Percentiles rank a stretch among this genome's conserved stretches.
These are phyloP conservation scores for Wickerhamiella hasegawae DNA, from an alignment of 805 yeast genomes.

Conservation along the genomic window DNA sequence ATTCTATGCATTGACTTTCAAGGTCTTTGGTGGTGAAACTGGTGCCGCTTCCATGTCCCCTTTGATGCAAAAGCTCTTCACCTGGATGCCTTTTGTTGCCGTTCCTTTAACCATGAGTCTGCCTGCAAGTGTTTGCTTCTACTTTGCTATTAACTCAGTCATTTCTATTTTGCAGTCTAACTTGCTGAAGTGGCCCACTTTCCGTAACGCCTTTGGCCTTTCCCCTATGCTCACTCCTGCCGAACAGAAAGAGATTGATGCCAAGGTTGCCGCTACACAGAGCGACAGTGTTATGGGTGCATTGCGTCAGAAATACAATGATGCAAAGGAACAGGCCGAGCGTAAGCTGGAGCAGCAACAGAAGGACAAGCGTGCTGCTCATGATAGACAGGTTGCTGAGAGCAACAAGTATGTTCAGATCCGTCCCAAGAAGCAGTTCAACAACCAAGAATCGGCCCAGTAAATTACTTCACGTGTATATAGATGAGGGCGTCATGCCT, in stretches of 20 bases:
- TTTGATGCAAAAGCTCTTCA: slow-evolving; percentile 50
- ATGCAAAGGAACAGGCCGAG: slow-evolving; percentile 23
- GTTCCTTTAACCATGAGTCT: slow-evolving; percentile 79
- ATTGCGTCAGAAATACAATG: slow-evolving; percentile 15
- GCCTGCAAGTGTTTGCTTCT: slow-evolving; percentile 71
- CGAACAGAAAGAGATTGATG: slow-evolving; percentile 21
- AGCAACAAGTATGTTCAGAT: slow-evolving; percentile 13
- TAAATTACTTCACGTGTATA: not conserved
- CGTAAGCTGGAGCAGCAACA: slow-evolving; percentile 18
- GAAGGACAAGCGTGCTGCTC: slow-evolving; percentile 13
- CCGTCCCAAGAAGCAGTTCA: slow-evolving; percentile 2
- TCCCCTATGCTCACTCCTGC: slow-evolving; percentile 45
- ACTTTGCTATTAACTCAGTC: slow-evolving; percentile 68
- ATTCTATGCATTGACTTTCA: slow-evolving; percentile 56
- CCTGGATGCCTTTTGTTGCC: slow-evolving; percentile 62
- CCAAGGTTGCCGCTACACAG: slow-evolving; percentile 14
- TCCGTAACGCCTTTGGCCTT: slow-evolving; percentile 42
- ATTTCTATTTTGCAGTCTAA: slow-evolving; percentile 60
- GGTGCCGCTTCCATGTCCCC: slow-evolving; percentile 59
- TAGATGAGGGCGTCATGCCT: not conserved
- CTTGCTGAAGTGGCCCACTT: slow-evolving; percentile 39
- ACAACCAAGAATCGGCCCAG: not conserved
- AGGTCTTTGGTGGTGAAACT: slow-evolving; percentile 72
- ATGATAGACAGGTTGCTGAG: slow-evolving; percentile 9
- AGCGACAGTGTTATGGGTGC: slow-evolving; percentile 15